Evolutionary conservation across 345 rosid genomes (phyloP).

Genomic region (Crucihimalaya himalaica): DNA sequence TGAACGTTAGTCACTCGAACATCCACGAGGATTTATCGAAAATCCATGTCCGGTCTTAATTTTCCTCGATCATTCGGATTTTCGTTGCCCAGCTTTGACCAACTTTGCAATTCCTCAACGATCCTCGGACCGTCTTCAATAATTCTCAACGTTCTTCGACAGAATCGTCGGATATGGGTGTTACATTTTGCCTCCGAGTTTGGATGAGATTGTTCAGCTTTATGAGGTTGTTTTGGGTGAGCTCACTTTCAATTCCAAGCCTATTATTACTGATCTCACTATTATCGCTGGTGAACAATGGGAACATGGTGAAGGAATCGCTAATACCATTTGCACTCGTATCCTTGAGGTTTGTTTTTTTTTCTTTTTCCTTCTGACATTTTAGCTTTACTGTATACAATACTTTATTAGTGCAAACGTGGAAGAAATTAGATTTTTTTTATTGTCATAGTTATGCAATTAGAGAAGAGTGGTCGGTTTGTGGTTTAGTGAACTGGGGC

Average conservation of each 20-base stretch:
- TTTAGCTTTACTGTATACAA: not conserved
- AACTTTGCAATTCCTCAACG: too few species aligned
- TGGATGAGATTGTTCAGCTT: conserved; percentile 68
- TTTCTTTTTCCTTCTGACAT: not conserved
- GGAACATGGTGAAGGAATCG: conserved; percentile 79
- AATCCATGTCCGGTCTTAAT: too few species aligned
- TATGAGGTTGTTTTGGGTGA: conserved; percentile 73
- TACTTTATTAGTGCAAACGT: not conserved
- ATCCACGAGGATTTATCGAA: too few species aligned
- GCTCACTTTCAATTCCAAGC: conserved; percentile 89
- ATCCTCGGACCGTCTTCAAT: too few species aligned
- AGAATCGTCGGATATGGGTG: too few species aligned
- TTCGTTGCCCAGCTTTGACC: too few species aligned
- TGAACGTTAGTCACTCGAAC: too few species aligned
- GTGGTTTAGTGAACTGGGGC: conserved; percentile 11
- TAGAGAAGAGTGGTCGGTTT: conserved; percentile 10
- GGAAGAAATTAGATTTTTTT: not conserved
- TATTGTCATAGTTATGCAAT: not conserved
- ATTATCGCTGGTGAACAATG: conserved; percentile 90
- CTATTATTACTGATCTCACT: conserved; percentile 95
- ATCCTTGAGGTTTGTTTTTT: conserved; percentile 73
- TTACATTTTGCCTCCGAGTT: conserved; percentile 36
- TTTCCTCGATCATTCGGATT: too few species aligned
- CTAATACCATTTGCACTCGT: conserved; percentile 81
- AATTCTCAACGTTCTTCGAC: too few species aligned